Percentiles rank a stretch among this genome's conserved stretches.
Conservation (phyloP, 2,329 filamentous ascomycete species). For the Aspergillus vadensis region DNA sequence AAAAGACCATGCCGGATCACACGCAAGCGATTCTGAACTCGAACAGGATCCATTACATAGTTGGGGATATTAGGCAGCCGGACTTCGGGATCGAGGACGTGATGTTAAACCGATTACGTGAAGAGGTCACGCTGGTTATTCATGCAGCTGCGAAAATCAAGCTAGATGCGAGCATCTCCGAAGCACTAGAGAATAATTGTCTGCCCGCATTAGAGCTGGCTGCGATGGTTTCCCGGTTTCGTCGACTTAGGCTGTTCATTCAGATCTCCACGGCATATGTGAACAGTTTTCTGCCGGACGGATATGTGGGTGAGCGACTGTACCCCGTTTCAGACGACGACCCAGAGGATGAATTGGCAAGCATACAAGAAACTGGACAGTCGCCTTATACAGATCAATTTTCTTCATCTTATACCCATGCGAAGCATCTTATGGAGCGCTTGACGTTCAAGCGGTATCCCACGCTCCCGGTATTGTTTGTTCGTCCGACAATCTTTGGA, state of each 20-base stretch:
- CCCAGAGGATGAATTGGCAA: slow-evolving; percentile 31
- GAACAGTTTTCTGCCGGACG: slow-evolving; percentile 36
- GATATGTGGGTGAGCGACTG: slow-evolving; percentile 29
- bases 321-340: slow-evolving; percentile 28
- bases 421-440: slow-evolving; percentile 36
- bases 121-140: slow-evolving; percentile 36
- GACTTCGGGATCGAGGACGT: slow-evolving; percentile 29
- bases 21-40: slow-evolving; percentile 28
- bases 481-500: slow-evolving; percentile 37
- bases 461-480: slow-evolving; percentile 30
- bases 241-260: slow-evolving; percentile 30
- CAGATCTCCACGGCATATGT: slow-evolving; percentile 36
- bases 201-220: slow-evolving; percentile 34
- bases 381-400: slow-evolving; percentile 26
- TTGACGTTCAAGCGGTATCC: slow-evolving; percentile 31
- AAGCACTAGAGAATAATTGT: slow-evolving; percentile 36
- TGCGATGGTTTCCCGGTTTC: slow-evolving; percentile 29
- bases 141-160: slow-evolving; percentile 37
- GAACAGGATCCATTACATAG: slow-evolving; percentile 31
- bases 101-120: slow-evolving; percentile 22
- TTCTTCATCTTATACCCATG: slow-evolving; percentile 34
- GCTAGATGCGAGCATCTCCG: slow-evolving; percentile 29
- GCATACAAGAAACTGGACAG: slow-evolving; percentile 20
- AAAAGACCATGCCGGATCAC: slow-evolving; percentile 33
- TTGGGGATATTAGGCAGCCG: slow-evolving; percentile 30